Base-by-base conservation (phyloP, 1,284 basidiomycete genomes). In the Cutaneotrichosporon sp. region DNA sequence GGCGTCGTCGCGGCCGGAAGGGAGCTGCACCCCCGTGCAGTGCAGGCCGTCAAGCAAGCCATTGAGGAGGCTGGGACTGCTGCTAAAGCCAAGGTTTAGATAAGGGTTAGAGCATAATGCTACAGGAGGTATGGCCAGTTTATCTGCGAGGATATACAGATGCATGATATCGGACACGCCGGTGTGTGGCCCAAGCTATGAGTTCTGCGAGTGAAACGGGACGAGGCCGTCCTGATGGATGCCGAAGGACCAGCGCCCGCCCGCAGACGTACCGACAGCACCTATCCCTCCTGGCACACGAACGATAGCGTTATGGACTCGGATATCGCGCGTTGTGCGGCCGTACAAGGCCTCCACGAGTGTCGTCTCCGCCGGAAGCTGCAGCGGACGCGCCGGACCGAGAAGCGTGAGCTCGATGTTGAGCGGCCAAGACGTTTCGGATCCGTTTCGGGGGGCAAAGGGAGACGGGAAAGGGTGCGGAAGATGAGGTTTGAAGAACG, bases 1-100 rank as follows among this genome's bases (percentile, higher is more conserved):
- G 94, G 94, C 1, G 82, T 98, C 17, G 81, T 98, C 12, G 93
- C 88, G 8, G 77, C 79, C 22, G 84, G 84, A 7, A 83, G 80
- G 63, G 81, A 80, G 5, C 77, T 86, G 22, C 88, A 94, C 62
- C 68, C 72, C 0, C 76, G 78, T 51, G 83, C 90, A 3, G 77
- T 97, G 24, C 81, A 82, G 49, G 91, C 90, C 0, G 84, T 97
- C 11, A 80, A 84, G 67, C 77, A 80, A 62, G 86, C 84, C 1
- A 75, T 80, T 48, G 78, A 78, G 39, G 80, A 81, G 59, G 79
- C 66, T 1, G 51, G 39, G 12, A n/a, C n/a, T n/a, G 29, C 25
- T 6, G 9, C 17, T 3, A 43, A 44, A 29, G 8, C 29, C 11
- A 32, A 44, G 29, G 42, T 44, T 17, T 43, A 43, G 25, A 9